Evolutionary conservation across 169 alveolate species (phyloP).

Genomic region (Cryptosporidium sp.): DNA sequence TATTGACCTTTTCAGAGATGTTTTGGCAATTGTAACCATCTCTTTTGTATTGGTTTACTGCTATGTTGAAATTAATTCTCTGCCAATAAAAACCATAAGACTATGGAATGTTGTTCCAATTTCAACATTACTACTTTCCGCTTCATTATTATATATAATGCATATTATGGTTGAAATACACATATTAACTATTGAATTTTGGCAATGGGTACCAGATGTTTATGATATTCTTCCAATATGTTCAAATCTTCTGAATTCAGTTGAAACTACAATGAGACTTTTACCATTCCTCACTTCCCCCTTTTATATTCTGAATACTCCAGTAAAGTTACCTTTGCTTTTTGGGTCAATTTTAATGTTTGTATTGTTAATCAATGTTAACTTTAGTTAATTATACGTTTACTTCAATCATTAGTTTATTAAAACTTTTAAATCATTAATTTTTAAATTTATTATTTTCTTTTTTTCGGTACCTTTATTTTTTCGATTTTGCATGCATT

Average conservation of each 20-base stretch:
- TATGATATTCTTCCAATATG: slow-evolving; percentile 67
- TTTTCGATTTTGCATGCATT: slow-evolving; percentile 11
- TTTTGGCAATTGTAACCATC: slow-evolving; percentile 18
- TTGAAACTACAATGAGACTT: slow-evolving; percentile 52
- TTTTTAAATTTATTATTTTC: not conserved
- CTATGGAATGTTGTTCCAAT: slow-evolving; percentile 31
- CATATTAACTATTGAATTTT: slow-evolving; percentile 40
- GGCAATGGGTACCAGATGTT: slow-evolving; percentile 75
- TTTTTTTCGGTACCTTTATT: not conserved
- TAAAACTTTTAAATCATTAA: too few species aligned
- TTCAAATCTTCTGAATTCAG: slow-evolving; percentile 61
- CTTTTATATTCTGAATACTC: slow-evolving; percentile 37
- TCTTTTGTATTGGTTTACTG: not conserved
- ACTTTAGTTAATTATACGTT: not conserved
- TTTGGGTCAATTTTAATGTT: slow-evolving; percentile 18
- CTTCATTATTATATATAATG: slow-evolving; percentile 17
- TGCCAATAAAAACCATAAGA: slow-evolving; percentile 25
- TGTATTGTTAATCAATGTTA: slow-evolving; percentile 16
- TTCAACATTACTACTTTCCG: slow-evolving; percentile 7
- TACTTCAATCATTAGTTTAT: too few species aligned
- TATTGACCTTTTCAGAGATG: slow-evolving; percentile 50
- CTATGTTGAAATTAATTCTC: slow-evolving; percentile 23
- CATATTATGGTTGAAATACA: slow-evolving; percentile 54
- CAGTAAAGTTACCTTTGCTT: slow-evolving; percentile 30
- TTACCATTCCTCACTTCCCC: slow-evolving; percentile 68